A percentile compares a stretch with the other conserved stretches of the same genome.
Conservation (phyloP, 2,329 filamentous ascomycete genomes). For the Nannizziopsis barbatae region DNA sequence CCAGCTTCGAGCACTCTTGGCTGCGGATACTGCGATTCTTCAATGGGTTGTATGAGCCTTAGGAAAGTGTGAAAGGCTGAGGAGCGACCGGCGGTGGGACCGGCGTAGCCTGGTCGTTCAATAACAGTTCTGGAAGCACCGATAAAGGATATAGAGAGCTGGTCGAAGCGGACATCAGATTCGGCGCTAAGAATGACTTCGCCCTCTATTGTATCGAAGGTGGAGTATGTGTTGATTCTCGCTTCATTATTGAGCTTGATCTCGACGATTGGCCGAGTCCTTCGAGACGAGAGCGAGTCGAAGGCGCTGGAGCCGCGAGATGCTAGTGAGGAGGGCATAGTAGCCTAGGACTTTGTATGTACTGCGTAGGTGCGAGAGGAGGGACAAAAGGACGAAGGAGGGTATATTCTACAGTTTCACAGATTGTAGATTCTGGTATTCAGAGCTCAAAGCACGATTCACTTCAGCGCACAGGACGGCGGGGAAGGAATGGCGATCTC, state of each 20-base stretch:
- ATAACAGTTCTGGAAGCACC: conserved; percentile 43
- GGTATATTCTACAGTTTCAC: no score
- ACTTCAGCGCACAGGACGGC: no score
- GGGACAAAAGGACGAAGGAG: neutral
- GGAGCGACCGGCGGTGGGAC: conserved; percentile 43
- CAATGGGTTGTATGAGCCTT: conserved; percentile 50
- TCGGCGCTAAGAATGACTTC: conserved; percentile 22
- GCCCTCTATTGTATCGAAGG: conserved; percentile 25
- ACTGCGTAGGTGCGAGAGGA: neutral
- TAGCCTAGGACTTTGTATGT: neutral
- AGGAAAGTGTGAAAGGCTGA: conserved; percentile 52
- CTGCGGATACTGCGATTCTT: conserved; percentile 42
- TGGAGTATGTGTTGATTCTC: conserved; percentile 21
- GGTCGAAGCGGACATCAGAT: conserved; percentile 22
- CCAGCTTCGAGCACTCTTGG: conserved; percentile 46
- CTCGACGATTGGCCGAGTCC: conserved; percentile 4
- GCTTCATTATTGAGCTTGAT: conserved; percentile 7
- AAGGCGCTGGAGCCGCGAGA: conserved; percentile 6
- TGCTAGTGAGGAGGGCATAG: neutral
- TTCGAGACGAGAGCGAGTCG: conserved; percentile 4
- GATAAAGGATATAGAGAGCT: conserved; percentile 24
- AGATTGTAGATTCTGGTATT: no score
- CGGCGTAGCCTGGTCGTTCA: conserved; percentile 43
- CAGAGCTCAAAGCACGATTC: no score
- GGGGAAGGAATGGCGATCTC: neutral